Conservation (phyloP, 139 green algal species). For the Tetraselmis striata region DNA sequence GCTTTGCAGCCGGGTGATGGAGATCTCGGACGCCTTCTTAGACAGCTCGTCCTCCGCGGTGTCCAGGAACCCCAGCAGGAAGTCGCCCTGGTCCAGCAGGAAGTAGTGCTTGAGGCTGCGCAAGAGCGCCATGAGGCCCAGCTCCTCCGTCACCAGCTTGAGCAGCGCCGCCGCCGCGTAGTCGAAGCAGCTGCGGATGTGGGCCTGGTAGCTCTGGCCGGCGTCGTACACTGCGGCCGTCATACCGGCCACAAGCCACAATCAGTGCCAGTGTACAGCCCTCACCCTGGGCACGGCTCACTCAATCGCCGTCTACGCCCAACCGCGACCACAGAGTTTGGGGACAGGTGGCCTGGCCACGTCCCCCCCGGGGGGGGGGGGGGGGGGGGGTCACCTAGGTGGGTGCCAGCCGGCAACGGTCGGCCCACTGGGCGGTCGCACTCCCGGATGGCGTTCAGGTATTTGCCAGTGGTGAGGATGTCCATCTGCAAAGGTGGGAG, state of each 20-base stretch:
- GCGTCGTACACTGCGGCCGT: conserved; percentile 41
- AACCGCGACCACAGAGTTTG: no score
- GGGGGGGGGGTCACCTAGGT: conserved; percentile 15
- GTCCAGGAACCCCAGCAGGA: conserved; percentile 76
- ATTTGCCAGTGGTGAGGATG: conserved; percentile 65
- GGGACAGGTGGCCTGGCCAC: no score
- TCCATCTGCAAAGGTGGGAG: neutral
- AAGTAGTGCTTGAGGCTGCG: conserved; percentile 84
- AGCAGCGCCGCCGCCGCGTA: conserved; percentile 54
- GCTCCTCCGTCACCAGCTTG: conserved; percentile 43
- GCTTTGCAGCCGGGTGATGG: conserved; percentile 68
- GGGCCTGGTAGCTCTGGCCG: conserved; percentile 15
- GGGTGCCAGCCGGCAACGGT: conserved; percentile 24
- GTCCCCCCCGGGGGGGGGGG: no score
- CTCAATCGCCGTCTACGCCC: conserved; percentile 12
- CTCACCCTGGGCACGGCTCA: neutral
- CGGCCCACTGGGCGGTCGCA: conserved; percentile 43
- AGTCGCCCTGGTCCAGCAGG: conserved; percentile 80
- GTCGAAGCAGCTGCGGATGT: conserved; percentile 41
- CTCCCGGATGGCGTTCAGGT: conserved; percentile 80
- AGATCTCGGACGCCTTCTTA: conserved; percentile 41
- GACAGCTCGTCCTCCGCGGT: conserved; percentile 64
- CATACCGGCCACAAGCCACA: neutral
- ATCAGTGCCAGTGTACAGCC: conserved; percentile 3
- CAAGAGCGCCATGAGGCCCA: conserved; percentile 49